Percentiles rank a stretch among this genome's conserved stretches.
These are phyloP conservation scores for Brassica nigra DNA, from an alignment of 345 rosid genomes.

Conservation along the genomic window DNA sequence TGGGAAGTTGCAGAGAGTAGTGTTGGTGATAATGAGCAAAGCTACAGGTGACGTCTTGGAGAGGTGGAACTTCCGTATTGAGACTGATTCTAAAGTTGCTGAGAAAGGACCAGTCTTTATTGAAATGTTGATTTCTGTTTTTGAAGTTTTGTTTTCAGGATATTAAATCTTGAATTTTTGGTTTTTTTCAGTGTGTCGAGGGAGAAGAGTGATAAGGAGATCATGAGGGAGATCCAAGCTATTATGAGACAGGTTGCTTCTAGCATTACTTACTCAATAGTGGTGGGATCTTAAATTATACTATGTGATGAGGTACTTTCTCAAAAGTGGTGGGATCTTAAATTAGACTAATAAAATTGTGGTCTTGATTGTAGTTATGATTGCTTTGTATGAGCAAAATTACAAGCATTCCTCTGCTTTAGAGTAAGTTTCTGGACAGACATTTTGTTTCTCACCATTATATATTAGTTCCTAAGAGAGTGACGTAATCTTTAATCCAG, in stretches of 20 bases:
- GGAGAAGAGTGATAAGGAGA: constrained; percentile 96
- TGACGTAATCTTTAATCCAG: neutral
- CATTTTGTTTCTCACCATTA: neutral
- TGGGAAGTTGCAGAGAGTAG: constrained; percentile 88
- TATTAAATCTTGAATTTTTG: neutral
- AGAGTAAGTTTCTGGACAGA: constrained; percentile 61
- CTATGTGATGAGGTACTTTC: no score
- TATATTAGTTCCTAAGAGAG: neutral
- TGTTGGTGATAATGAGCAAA: constrained; percentile 87
- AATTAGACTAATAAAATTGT: neutral
- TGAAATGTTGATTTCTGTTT: neutral
- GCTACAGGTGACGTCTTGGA: constrained; percentile 77
- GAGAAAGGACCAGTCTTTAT: constrained; percentile 60
- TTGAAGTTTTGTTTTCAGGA: neutral
- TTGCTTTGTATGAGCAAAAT: constrained; percentile 83
- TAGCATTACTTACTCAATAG: constrained; percentile 66
- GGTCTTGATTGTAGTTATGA: constrained; percentile 56
- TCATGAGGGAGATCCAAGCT: constrained; percentile 96
- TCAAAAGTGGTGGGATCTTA: no score
- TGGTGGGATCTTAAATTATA: no score
- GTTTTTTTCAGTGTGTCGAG: constrained; percentile 59
- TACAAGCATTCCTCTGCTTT: constrained; percentile 88
- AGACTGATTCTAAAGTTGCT: constrained; percentile 77
- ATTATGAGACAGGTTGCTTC: constrained; percentile 95
- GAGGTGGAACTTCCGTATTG: constrained; percentile 94